These are phyloP conservation scores for Penicillium lagena DNA, from an alignment of 495 filamentous ascomycete species.

Conservation along the genomic window DNA sequence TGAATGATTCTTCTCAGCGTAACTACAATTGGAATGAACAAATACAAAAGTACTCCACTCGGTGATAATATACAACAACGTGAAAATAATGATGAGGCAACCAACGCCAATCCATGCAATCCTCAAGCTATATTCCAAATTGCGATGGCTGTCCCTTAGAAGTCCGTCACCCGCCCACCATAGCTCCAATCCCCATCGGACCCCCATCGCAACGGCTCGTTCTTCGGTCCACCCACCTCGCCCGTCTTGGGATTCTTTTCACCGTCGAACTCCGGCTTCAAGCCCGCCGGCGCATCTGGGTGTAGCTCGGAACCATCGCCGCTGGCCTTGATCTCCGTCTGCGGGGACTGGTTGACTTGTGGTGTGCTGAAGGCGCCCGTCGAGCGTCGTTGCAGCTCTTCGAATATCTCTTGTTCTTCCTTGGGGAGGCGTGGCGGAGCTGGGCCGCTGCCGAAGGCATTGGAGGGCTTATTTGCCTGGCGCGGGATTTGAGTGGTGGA, in stretches of 20 bases:
- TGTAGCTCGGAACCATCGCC: slow-evolving; percentile 58
- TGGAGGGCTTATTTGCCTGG: slow-evolving; percentile 20
- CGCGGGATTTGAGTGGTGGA: slow-evolving; percentile 26
- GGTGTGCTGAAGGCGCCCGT: slow-evolving; percentile 71
- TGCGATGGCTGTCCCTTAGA: slow-evolving; percentile 37
- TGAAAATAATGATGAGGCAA: not conserved
- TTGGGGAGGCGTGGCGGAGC: slow-evolving; percentile 79
- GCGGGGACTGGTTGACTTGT: slow-evolving; percentile 22
- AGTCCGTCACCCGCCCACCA: slow-evolving; percentile 93
- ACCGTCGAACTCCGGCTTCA: slow-evolving; percentile 88
- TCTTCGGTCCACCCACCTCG: slow-evolving; percentile 96
- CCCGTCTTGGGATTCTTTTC: slow-evolving; percentile 91
- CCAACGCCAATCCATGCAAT: slow-evolving; percentile 18
- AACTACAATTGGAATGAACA: too few relatives aligned
- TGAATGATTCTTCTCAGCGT: too few relatives aligned
- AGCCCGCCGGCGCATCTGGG: slow-evolving; percentile 63
- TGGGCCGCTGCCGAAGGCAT: slow-evolving; percentile 46
- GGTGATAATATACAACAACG: too few relatives aligned
- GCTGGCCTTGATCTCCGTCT: slow-evolving; percentile 36
- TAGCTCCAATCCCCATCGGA: slow-evolving; percentile 82
- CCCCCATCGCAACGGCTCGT: slow-evolving; percentile 91
- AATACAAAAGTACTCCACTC: too few relatives aligned
- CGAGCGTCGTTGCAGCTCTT: slow-evolving; percentile 68
- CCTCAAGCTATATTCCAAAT: too few relatives aligned
- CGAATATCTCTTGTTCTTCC: slow-evolving; percentile 88